These are phyloP conservation scores for Epichloe gansuensis DNA, from an alignment of 2,329 filamentous ascomycete genomes.

Conservation along the genomic window DNA sequence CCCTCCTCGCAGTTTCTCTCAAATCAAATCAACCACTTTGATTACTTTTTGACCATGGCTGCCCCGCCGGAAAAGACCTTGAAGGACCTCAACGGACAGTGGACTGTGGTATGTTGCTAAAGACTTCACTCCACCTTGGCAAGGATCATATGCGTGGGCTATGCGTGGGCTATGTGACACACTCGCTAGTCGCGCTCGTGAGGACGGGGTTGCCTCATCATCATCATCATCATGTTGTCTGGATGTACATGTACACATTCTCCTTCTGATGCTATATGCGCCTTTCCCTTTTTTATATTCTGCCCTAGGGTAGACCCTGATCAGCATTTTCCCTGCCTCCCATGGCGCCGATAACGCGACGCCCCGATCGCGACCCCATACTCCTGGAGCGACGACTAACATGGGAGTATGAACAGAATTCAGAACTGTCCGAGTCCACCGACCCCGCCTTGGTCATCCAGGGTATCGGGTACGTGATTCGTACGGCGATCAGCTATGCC, in stretches of 20 bases:
- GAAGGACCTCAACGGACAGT: slow-evolving; percentile 55
- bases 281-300: too few species aligned
- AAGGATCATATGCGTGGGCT: background rate
- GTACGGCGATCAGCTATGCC: slow-evolving; percentile 58
- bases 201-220: background rate
- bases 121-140: too few species aligned
- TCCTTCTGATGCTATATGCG: background rate
- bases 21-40: background rate
- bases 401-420: slow-evolving; percentile 45
- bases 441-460: slow-evolving; percentile 61
- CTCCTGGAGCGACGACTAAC: background rate
- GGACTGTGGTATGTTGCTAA: slow-evolving; percentile 46
- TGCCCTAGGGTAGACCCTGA: background rate
- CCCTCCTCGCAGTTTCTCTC: background rate
- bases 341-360: background rate
- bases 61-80: slow-evolving; percentile 54
- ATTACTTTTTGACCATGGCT: slow-evolving; percentile 41
- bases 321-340: background rate
- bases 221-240: too few species aligned
- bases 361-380: too few species aligned
- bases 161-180: background rate
- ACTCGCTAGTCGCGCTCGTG: background rate
- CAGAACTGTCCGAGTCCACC: slow-evolving; percentile 53
- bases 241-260: background rate
- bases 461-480: slow-evolving; percentile 57